phyloP scores from a whole-genome alignment of 2,329 filamentous ascomycete species.

The Aureobasidium uvarum region DNA sequence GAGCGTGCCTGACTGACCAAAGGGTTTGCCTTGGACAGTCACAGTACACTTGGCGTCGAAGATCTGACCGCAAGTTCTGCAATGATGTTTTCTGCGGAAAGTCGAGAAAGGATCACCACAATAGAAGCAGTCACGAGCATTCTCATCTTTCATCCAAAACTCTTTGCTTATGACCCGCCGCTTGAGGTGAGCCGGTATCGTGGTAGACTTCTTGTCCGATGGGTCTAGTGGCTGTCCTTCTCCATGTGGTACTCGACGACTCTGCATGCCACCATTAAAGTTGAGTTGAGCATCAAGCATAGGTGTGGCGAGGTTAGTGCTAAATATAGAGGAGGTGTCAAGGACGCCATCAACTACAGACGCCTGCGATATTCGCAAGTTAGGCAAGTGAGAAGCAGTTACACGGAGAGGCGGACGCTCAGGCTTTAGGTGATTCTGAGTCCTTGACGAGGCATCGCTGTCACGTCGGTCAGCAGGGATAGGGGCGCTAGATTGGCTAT shows the following conservation, averaged over 20 bases:
- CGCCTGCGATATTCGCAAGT: constrained; percentile 47
- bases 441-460: constrained; percentile 7
- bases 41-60: constrained; percentile 96
- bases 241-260: constrained; percentile 10
- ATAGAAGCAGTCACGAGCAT: constrained; percentile 93
- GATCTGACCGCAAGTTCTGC: constrained; percentile 93
- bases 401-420: constrained; percentile 42
- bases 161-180: constrained; percentile 89
- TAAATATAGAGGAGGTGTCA: constrained; percentile 4
- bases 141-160: constrained; percentile 99
- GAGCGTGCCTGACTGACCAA: constrained; percentile 80
- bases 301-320: constrained; percentile 13
- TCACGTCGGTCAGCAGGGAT: background rate
- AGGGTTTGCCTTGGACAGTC: constrained; percentile 81
- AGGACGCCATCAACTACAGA: constrained; percentile 39
- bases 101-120: constrained; percentile 89
- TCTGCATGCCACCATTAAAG: constrained; percentile 26
- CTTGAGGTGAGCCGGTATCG: constrained; percentile 62
- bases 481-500: background rate
- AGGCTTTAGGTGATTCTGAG: background rate
- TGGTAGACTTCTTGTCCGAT: background rate
- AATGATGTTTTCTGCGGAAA: constrained; percentile 95
- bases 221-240: constrained; percentile 4
- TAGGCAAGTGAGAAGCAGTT: constrained; percentile 50
- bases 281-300: constrained; percentile 27